Evolutionary conservation across 225 moss, liverwort and hornwort genomes (phyloP), one percentile per base, ranked within the genome.

Genomic region (Physcomitrellopsis africana): DNA sequence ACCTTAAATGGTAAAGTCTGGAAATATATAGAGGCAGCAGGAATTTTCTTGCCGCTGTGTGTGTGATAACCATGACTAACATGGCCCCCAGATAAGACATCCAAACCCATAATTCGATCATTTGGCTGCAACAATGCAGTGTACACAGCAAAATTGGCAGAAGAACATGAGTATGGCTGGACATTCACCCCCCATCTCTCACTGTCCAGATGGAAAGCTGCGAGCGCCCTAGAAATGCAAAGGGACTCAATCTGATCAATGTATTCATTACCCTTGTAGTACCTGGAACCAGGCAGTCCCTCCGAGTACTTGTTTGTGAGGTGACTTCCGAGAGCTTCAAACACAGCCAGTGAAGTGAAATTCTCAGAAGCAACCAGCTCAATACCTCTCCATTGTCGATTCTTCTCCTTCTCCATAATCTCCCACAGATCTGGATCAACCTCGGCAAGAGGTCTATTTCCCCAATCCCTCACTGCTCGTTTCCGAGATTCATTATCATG

Each of bases 1-100:
- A 91, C 91, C 75, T 92, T 94, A 73, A 89, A 94, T 10, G 94
- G 94, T 48, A 94, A 41, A 11, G 80, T 91, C 60, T 91, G 89
- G 52, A 91, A 94, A 51, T 86, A 94, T 18, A 90, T 86, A 0
- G 93, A 94, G 7, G 94, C 88, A 7, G 86, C 91, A 1, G 94
- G 85, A 7, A 94, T 88, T 57, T 87, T 91, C 76, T 90, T 94
- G 9, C 94, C 91, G 24, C 82, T 46, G 4, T 79, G 82, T 1
- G 91, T 91, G 75, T 91, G 89, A 53, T 89, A 93, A 63, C 93
- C 93, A 49, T 93, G 93, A 78, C 93, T 93, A 20, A 91, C 84
- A 29, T 93, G 91, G 24, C 93, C 93, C 12, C 93, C 93, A 29
- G 93, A 93, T 11, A 87, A 77, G 9, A 91, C 89, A 45, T 91